phyloP scores from a whole-genome alignment of 2,329 filamentous ascomycete species.

The Botrytis sinoallii region DNA sequence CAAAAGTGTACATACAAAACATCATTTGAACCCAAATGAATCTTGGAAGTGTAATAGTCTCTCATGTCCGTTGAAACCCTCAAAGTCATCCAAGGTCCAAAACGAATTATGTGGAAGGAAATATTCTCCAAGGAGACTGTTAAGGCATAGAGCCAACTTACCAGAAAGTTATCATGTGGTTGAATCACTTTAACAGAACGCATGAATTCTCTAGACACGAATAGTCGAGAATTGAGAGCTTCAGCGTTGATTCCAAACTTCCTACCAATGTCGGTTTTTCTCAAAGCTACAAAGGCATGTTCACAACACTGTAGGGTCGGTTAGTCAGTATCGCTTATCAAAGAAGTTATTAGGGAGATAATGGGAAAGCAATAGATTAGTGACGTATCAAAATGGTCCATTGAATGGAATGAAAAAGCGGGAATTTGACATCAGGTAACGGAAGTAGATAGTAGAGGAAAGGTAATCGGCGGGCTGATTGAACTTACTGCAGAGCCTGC shows the following conservation, averaged over 20 bases:
- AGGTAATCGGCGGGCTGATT: not conserved
- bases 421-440: not conserved
- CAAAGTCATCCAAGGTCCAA: not conserved
- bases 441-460: not conserved
- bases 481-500: constrained; percentile 33
- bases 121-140: not conserved
- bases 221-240: constrained; percentile 37
- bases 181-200: constrained; percentile 42
- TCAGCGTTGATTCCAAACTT: constrained; percentile 36
- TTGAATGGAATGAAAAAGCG: not conserved
- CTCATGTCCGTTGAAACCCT: not conserved
- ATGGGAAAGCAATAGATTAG: not conserved
- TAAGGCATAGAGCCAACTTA: constrained; percentile 19
- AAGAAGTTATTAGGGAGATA: not conserved
- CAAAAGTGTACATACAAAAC: not conserved
- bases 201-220: constrained; percentile 47
- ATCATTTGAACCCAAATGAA: not conserved
- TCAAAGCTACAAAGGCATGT: constrained; percentile 44
- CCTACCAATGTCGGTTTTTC: constrained; percentile 40
- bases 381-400: not conserved
- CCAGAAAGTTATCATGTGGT: constrained; percentile 44
- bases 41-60: not conserved
- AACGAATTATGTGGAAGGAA: not conserved
- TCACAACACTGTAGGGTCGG: constrained; percentile 37
- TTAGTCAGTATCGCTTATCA: not conserved